Evolutionary conservation across 2,329 filamentous ascomycete species (phyloP).

Genomic region (Fusarium sp.): DNA sequence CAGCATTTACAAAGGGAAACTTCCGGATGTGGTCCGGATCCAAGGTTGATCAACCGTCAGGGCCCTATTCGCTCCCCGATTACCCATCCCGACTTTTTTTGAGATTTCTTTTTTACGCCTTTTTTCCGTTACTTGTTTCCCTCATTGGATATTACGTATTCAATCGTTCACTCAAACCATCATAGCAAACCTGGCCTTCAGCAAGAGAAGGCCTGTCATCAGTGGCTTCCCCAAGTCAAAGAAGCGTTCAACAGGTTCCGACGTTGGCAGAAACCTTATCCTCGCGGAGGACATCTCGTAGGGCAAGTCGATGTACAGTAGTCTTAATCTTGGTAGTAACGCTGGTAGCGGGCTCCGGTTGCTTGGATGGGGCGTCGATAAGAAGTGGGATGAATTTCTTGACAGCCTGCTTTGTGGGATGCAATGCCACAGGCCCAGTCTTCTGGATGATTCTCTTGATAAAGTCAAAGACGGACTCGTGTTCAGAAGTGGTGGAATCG

Average conservation of each 20-base stretch:
- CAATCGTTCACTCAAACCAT: background rate
- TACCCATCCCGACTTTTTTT: background rate
- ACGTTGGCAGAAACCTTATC: conserved; percentile 4
- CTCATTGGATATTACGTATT: background rate
- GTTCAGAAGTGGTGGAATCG: background rate
- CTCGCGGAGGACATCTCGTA: conserved; percentile 18
- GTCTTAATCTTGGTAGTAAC: background rate
- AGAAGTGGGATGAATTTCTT: conserved; percentile 27
- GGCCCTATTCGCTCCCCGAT: background rate
- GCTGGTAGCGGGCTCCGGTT: background rate
- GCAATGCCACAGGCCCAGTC: conserved; percentile 6
- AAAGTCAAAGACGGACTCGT: conserved; percentile 29
- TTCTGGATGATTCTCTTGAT: conserved; percentile 25
- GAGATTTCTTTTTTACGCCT: background rate
- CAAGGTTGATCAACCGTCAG: background rate
- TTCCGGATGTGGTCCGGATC: conserved; percentile 13
- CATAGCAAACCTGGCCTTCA: background rate
- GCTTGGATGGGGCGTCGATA: background rate
- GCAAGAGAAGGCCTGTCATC: background rate
- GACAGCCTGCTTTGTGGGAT: conserved; percentile 15
- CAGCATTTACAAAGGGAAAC: background rate
- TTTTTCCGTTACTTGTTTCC: background rate
- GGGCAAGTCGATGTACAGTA: conserved; percentile 1
- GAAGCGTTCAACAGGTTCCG: background rate
- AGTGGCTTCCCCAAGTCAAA: background rate